phyloP scores from a whole-genome alignment of 2,329 filamentous ascomycete genomes.

The Colletotrichum lentis region DNA sequence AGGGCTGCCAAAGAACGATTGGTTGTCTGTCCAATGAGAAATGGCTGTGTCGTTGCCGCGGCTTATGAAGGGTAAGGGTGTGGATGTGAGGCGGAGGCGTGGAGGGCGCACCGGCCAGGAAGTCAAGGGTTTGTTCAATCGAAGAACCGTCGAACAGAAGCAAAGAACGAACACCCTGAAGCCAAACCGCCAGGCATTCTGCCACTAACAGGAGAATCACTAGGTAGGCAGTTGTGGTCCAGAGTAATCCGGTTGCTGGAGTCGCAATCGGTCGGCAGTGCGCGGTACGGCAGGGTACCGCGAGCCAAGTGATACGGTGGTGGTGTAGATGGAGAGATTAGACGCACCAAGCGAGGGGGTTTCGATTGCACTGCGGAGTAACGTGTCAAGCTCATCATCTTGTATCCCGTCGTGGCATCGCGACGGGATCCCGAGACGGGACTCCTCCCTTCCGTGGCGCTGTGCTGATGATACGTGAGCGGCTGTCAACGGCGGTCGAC shows the following conservation, averaged over 20 bases:
- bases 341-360: background rate
- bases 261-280: background rate
- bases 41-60: constrained; percentile 9
- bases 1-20: constrained; percentile 20
- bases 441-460: constrained; percentile 13
- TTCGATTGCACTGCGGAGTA: background rate
- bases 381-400: background rate
- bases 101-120: background rate
- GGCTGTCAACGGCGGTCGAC: constrained; percentile 12
- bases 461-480: constrained; percentile 11
- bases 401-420: background rate
- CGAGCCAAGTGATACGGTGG: background rate
- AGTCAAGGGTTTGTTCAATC: background rate
- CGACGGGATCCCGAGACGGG: background rate
- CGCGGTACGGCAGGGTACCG: background rate
- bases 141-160: background rate
- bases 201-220: background rate
- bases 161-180: background rate
- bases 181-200: background rate
- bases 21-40: background rate
- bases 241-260: background rate
- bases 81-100: background rate
- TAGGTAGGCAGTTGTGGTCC: too few relatives aligned
- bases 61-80: constrained; percentile 22
- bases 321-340: background rate